Conservation (phyloP, 352 stramenopile genomes). For the Elongisporangium senticosum region DNA sequence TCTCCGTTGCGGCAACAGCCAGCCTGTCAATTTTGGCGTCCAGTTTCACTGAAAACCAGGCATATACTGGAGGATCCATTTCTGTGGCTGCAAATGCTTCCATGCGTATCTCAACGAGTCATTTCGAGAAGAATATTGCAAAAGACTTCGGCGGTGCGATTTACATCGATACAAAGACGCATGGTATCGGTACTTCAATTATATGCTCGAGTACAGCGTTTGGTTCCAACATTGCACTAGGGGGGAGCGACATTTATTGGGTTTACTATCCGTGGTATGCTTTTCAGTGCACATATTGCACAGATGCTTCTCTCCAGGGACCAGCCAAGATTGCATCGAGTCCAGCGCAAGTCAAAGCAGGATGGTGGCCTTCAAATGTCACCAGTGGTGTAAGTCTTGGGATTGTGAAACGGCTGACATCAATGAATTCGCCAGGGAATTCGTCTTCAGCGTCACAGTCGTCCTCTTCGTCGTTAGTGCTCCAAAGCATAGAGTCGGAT, state of each 20-base stretch:
- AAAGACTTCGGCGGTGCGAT: conserved; percentile 47
- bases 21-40: conserved; percentile 9
- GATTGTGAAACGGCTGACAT: conserved; percentile 8
- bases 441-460: conserved; percentile 5
- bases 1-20: conserved; percentile 24
- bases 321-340: conserved; percentile 27
- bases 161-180: conserved; percentile 28
- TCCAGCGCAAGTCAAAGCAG: conserved; percentile 26
- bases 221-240: conserved; percentile 27
- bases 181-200: conserved; percentile 3
- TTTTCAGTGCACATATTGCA: conserved; percentile 31
- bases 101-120: conserved; percentile 14
- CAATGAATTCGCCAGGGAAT: conserved; percentile 3
- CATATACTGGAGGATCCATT: conserved; percentile 44
- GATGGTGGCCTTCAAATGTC: conserved; percentile 56
- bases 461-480: background rate
- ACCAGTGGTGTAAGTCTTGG: conserved; percentile 57
- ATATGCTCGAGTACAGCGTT: conserved; percentile 14
- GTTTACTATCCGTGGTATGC: conserved; percentile 37
- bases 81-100: conserved; percentile 31
- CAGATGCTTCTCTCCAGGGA: conserved; percentile 1
- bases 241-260: conserved; percentile 56
- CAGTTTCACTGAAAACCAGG: conserved; percentile 27
- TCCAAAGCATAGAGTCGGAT: background rate
- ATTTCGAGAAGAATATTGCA: conserved; percentile 36